Evolutionary conservation across 1,284 basidiomycete genomes (phyloP), one percentile per base, ranked within the genome.

Genomic region (Cutaneotrichosporon spelunceum): DNA sequence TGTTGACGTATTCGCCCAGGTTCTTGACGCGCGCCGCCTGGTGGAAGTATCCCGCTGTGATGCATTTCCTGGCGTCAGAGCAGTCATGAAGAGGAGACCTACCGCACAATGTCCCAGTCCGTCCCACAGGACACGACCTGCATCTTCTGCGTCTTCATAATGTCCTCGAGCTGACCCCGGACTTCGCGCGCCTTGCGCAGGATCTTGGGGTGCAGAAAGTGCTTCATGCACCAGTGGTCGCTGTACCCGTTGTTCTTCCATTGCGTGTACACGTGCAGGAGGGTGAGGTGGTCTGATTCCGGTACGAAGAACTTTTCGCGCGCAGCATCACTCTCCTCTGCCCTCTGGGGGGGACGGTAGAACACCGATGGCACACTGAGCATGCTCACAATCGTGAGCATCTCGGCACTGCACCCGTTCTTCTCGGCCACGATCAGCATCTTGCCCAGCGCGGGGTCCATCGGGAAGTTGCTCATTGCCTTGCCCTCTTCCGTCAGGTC

Each of bases 331-430:
- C 90, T 89, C 80, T 98, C 94, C 75, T 98, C 92, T 84, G 93
- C 88, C 62, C 93, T 82, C 78, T 97, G 93, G 75, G 94, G 93
- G 4, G 94, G 94, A 55, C 94, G 84, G 76, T 97, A 97, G 79
- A 97, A 97, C 11, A 97, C 93, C 66, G 90, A 91, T 33, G 95
- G 96, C 0, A 99, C 96, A 14, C 91, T 94, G 27, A 99, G 83
- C 96, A 99, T 99, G 5, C 93, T 95, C 14, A 99, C 96, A 64
- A 99, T 97, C 1, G 95, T 97, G 66, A 99, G 81, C 89, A 99
- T 94, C 81, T 99, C 96, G 4, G 86, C 83, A 9, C 91, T 94
- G 75, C 96, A 99, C 66, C 85, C 87, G 79, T 94, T 91, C 53
- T 96, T 91, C 64, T 95, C 91, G 11, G 92, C 93, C 27, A 88